phyloP scores from a whole-genome alignment of 495 filamentous ascomycete species.

The Penicillium waksmanii region DNA sequence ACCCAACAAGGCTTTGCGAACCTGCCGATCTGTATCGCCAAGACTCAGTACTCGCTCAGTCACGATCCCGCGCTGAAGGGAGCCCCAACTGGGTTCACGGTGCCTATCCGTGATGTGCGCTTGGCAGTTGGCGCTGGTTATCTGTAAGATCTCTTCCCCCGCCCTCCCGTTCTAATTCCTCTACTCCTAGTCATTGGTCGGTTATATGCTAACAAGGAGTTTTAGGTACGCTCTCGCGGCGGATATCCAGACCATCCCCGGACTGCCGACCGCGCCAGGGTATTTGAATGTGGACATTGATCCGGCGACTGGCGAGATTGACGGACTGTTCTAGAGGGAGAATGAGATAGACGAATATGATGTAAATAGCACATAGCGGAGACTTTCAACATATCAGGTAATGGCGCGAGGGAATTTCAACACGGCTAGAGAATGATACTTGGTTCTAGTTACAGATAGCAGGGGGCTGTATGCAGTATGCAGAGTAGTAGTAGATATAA shows the following conservation, averaged over 20 bases:
- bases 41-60: conserved; percentile 96
- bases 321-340: conserved; percentile 79
- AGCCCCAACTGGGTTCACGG: conserved; percentile 93
- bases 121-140: conserved; percentile 94
- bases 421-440: not conserved
- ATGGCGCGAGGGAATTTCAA: conserved; percentile 6
- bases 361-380: conserved; percentile 20
- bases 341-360: conserved; percentile 2
- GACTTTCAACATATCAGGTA: conserved; percentile 1
- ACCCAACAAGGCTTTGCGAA: conserved; percentile 88
- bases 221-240: conserved; percentile 87
- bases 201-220: conserved; percentile 10
- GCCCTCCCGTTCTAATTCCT: not conserved
- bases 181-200: not conserved
- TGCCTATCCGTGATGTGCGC: conserved; percentile 91
- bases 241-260: conserved; percentile 98
- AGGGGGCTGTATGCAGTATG: too few species aligned
- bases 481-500: too few species aligned
- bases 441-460: too few species aligned
- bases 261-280: conserved; percentile 90
- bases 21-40: conserved; percentile 93
- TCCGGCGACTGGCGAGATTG: conserved; percentile 89
- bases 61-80: conserved; percentile 95
- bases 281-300: conserved; percentile 97
- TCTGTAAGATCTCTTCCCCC: conserved; percentile 57